These are phyloP conservation scores for Ophiocordyceps camponoti-saundersi DNA, from an alignment of 2,329 filamentous ascomycete species.

Conservation along the genomic window DNA sequence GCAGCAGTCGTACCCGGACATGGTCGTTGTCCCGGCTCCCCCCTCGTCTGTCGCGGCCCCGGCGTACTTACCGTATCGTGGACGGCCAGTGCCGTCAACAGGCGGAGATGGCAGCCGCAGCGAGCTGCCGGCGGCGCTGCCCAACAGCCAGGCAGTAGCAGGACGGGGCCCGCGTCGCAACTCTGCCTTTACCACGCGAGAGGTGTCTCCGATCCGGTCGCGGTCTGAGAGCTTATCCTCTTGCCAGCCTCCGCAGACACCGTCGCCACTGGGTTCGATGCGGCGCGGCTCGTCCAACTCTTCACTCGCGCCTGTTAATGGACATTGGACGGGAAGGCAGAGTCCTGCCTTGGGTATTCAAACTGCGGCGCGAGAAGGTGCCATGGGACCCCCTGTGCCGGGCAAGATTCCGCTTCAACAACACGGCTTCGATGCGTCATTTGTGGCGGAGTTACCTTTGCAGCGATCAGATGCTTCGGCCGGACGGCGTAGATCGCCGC, in stretches of 20 bases:
- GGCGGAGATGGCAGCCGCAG: neutral
- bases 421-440: neutral
- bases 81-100: neutral
- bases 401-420: constrained; percentile 1
- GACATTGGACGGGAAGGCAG: constrained; percentile 2
- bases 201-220: constrained; percentile 4
- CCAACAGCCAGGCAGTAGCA: neutral
- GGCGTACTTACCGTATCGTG: neutral
- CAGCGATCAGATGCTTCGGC: neutral
- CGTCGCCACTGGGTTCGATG: constrained; percentile 4
- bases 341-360: neutral
- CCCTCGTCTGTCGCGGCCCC: neutral
- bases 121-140: neutral
- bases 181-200: constrained; percentile 1
- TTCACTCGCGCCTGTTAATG: neutral
- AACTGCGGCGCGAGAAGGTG: neutral
- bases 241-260: constrained; percentile 3
- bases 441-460: neutral
- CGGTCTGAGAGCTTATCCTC: constrained; percentile 6
- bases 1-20: neutral
- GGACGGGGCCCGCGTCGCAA: neutral
- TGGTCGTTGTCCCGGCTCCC: neutral
- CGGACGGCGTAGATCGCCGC: neutral
- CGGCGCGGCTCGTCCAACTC: constrained; percentile 4
- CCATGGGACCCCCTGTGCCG: constrained; percentile 1